A percentile compares a stretch with the other conserved stretches of the same genome.
These are phyloP conservation scores for Cladosporium sp. DNA, from an alignment of 2,329 filamentous ascomycete genomes.

Conservation along the genomic window DNA sequence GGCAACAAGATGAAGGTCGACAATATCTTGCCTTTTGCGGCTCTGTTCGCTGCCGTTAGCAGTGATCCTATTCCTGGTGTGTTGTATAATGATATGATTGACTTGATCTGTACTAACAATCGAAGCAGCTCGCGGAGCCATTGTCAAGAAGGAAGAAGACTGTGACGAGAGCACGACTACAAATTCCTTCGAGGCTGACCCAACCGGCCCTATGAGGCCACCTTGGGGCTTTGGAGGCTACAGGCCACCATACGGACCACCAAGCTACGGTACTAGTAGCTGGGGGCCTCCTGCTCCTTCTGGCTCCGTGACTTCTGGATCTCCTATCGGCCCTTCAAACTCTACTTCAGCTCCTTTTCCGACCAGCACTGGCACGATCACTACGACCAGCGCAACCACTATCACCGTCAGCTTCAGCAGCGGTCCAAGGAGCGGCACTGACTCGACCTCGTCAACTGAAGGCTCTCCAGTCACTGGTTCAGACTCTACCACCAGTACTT, in stretches of 20 bases:
- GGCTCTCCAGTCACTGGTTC: slow-evolving; percentile 13
- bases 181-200: slow-evolving; percentile 9
- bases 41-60: slow-evolving; percentile 12
- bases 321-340: not conserved
- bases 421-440: slow-evolving; percentile 8
- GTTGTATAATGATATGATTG: not conserved
- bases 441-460: slow-evolving; percentile 12
- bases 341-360: not conserved
- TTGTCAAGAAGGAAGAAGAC: slow-evolving; percentile 16
- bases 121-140: slow-evolving; percentile 8
- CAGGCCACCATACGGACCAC: slow-evolving; percentile 11
- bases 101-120: slow-evolving; percentile 2
- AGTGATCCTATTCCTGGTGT: slow-evolving; percentile 15
- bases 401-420: slow-evolving; percentile 2
- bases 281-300: slow-evolving; percentile 1
- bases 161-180: slow-evolving; percentile 12
- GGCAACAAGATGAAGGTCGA: slow-evolving; percentile 14
- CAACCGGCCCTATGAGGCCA: not conserved
- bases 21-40: slow-evolving; percentile 11
- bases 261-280: slow-evolving; percentile 1
- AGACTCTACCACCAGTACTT: not conserved
- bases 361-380: not conserved
- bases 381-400: not conserved
- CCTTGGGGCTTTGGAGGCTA: slow-evolving; percentile 9
- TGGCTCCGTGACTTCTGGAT: slow-evolving; percentile 8